These are phyloP conservation scores for Tricholoma hemisulphureum DNA, from an alignment of 768 basidiomycete genomes.

Conservation along the genomic window DNA sequence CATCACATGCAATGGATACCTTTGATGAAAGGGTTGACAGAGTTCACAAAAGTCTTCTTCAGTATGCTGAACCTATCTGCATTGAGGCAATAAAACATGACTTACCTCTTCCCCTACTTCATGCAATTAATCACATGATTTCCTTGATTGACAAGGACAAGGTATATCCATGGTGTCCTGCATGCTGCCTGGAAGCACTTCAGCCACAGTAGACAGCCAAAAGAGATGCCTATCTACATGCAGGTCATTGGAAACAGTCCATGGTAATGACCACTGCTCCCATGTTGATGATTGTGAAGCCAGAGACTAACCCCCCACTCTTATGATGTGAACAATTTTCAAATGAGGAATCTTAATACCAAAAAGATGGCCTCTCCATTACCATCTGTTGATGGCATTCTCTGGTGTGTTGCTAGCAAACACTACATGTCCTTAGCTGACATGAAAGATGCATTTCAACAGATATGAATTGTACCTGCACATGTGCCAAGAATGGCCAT, in stretches of 20 bases:
- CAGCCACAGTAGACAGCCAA: constrained; percentile 29
- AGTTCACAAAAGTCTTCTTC: constrained; percentile 12
- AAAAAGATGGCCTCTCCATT: constrained; percentile 27
- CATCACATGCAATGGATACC: constrained; percentile 4
- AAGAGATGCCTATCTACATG: constrained; percentile 23
- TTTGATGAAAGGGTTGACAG: constrained; percentile 10
- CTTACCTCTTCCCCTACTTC: constrained; percentile 31
- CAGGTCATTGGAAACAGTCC: constrained; percentile 30
- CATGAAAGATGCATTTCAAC: constrained; percentile 38
- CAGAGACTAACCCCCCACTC: constrained; percentile 7
- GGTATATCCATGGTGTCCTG: constrained; percentile 32
- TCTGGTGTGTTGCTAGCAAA: constrained; percentile 18
- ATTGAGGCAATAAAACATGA: constrained; percentile 25
- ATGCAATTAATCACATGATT: constrained; percentile 41
- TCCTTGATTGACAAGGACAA: constrained; percentile 28
- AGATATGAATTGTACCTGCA: constrained; percentile 27
- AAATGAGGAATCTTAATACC: constrained; percentile 33
- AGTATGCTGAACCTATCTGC: constrained; percentile 26
- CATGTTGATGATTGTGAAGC: constrained; percentile 30
- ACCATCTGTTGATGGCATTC: constrained; percentile 25
- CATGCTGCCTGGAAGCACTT: constrained; percentile 39
- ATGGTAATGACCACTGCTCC: constrained; percentile 35
- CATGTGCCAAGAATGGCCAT: constrained; percentile 27
- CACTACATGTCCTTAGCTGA: constrained; percentile 30
- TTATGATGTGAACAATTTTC: constrained; percentile 24